Base-by-base conservation (phyloP, 2,329 filamentous ascomycete genomes). In the Aspergillus hortae region DNA sequence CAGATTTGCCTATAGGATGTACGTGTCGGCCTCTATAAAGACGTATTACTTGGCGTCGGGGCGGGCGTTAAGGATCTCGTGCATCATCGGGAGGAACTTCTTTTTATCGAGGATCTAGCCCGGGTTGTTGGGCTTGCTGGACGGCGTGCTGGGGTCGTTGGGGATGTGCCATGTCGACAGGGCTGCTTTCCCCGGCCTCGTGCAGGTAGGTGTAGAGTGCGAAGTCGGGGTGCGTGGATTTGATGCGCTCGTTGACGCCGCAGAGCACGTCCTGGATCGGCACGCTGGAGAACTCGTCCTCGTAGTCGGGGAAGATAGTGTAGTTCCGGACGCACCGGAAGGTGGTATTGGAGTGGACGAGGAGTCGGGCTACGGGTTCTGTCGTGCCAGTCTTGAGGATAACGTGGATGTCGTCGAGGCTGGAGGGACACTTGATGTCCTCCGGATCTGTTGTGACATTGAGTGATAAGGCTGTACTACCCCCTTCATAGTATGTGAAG, bases 11-110 rank as follows among this genome's bases (percentile, higher is more conserved):
- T 79, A 79, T 41, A 80, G 63, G 14, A 82, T 64, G 56, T 80
- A 82, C 0, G 79, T 81, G 58, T 84, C 80, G 1, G 77, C 74
- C 57, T 83, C 80, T 4, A 81, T 71, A 60, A 83, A 82, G 44
- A 81, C 67, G 53, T 76, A 83, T 80, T 80, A 84, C 46, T 76
- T 76, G 38, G 75, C 74, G 15, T 77, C 63, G 1, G 78, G 77
- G 7, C 55, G 51, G 53, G 68, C 60, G 23, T 64, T 62, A 27
- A 72, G 69, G 2, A 77, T 73, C 53, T 76, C 72, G 49, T 80
- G 75, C n/a, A 79, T 72, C 67, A 80, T 74, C 6, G 78, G 78
- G n/a, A 80, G 61, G 53, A 78, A 77, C 59, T 80, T 81, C 78
- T 78, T 80, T 56, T 80, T 81, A 56, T 81, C 79, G 10, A 81